Evolutionary conservation across 2,329 filamentous ascomycete species (phyloP).

Genomic region (Triangularia verruculosa): DNA sequence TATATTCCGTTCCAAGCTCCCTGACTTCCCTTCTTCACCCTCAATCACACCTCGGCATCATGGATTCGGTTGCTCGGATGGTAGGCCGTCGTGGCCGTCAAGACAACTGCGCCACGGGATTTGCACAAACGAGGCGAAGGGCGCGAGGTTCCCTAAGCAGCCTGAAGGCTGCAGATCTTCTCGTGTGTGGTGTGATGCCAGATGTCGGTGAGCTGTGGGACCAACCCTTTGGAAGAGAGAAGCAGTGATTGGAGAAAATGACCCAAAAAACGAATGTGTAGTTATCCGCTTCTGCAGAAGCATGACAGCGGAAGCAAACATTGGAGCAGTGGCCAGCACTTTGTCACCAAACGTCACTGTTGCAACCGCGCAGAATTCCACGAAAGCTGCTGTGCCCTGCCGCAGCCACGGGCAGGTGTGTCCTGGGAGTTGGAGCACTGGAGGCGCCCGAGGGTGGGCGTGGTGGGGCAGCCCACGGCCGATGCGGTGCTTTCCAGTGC

Average conservation of each 20-base stretch:
- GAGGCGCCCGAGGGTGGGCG: neutral
- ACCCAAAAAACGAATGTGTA: neutral
- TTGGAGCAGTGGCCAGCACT: neutral
- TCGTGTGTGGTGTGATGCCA: slow-evolving; percentile 14
- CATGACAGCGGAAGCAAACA: neutral
- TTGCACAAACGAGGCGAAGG: neutral
- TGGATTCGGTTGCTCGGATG: neutral
- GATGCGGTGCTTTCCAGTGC: neutral
- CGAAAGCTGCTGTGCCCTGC: neutral
- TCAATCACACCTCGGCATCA: neutral
- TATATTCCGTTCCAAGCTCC: neutral
- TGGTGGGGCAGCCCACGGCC: neutral
- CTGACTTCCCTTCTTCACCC: neutral
- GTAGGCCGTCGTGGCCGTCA: neutral
- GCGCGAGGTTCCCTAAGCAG: neutral
- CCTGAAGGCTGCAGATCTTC: slow-evolving; percentile 15
- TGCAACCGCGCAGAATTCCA: neutral
- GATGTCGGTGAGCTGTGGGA: slow-evolving; percentile 18
- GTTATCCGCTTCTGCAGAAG: neutral
- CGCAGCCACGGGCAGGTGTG: neutral
- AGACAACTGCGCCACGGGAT: neutral
- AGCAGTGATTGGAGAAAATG: neutral
- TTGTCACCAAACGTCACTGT: slow-evolving; percentile 3
- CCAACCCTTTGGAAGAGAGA: neutral
- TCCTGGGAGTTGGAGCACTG: too few species aligned